Evolutionary conservation across 2,329 filamentous ascomycete species (phyloP), one percentile per base, ranked within the genome.

Genomic region (Nannizziopsis barbatae): DNA sequence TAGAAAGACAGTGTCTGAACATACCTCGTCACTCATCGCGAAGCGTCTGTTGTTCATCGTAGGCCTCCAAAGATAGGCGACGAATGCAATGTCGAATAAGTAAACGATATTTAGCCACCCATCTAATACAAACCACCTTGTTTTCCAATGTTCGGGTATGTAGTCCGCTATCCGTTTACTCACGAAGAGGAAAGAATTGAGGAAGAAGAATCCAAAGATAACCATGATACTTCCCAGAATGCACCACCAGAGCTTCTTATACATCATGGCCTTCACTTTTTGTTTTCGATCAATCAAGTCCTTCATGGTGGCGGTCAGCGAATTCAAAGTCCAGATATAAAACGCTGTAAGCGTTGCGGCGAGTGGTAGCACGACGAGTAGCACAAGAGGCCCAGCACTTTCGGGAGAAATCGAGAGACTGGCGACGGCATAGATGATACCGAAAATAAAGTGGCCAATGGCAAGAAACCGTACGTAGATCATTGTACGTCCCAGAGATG

Each of bases 311-410:
- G 83, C 75, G 65, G 90, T 95, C 50, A 98, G 76, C 17, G 89
- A 93, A 71, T 95, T 96, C 55, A 98, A 75, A 0, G 92, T 98
- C 92, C 92, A 98, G 52, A 98, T 86, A 66, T 98, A 98, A 68
- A 98, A 98, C 9, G 86, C 89, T 14, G 92, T 98, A 54, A 98
- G 71, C 0, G 92, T 95, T 41, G 80, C 89, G 2, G 90, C 89
- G 17, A 98, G 76, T 0, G 92, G 92, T 12, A 98, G 76, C 22
- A 98, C 88, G 57, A 98, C 88, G 42, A 98, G 80, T 4, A 98
- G 79, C 3, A 98, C 84, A 43, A 95, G 79, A 1, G 88, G 88
- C 0, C 90, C 90, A 47, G 87, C 89, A 57, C 80, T 84, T 56
- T 96, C 90, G 0, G 90, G 90, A 0, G 86, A 89, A 45, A 96